These are phyloP conservation scores for Pythium brachiatum DNA, from an alignment of 352 stramenopile species.

Conservation along the genomic window DNA sequence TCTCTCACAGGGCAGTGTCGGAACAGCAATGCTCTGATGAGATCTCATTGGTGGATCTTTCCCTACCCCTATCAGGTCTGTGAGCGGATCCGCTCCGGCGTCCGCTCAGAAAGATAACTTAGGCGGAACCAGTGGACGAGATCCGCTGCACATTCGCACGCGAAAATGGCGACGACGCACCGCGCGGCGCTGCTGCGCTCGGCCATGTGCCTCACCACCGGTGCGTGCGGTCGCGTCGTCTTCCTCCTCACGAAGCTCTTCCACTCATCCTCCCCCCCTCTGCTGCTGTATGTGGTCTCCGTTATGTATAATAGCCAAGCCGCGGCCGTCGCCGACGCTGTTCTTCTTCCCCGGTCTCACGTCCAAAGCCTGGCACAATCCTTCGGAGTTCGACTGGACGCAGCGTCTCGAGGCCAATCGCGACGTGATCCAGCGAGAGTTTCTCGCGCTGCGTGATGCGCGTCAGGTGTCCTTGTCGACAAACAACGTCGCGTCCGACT, in stretches of 20 bases:
- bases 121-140: neutral
- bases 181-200: conserved; percentile 67
- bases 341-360: conserved; percentile 78
- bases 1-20: neutral
- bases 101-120: conserved; percentile 12
- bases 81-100: neutral
- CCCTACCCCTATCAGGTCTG: no score
- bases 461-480: no score
- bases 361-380: conserved; percentile 59
- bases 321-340: conserved; percentile 70
- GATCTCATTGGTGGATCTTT: no score
- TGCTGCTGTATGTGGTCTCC: neutral
- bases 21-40: neutral
- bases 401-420: conserved; percentile 54
- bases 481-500: conserved; percentile 39
- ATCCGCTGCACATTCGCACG: neutral
- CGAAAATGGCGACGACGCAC: conserved; percentile 32
- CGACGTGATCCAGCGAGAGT: conserved; percentile 62
- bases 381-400: conserved; percentile 54
- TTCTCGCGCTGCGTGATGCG: conserved; percentile 40
- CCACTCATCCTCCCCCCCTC: neutral
- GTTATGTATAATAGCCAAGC: conserved; percentile 39
- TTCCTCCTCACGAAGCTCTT: neutral
- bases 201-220: conserved; percentile 74
- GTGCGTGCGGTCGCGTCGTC: conserved; percentile 22